Percentiles rank a stretch among this genome's conserved stretches.
These are phyloP conservation scores for Citrullus colocynthis DNA, from an alignment of 306 rosid species.

Conservation along the genomic window DNA sequence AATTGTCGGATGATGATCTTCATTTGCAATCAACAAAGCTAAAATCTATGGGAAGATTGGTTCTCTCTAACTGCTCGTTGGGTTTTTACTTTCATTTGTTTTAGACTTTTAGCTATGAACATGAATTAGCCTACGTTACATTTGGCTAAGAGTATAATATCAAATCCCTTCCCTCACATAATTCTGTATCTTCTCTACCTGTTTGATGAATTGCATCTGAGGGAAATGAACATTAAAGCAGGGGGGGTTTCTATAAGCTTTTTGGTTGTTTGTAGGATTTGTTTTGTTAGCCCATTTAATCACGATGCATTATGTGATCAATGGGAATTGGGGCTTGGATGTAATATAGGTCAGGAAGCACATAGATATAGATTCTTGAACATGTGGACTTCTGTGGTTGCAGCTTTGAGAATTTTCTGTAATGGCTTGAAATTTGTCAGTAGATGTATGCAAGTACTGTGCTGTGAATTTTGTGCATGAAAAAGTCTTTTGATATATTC, in stretches of 20 bases:
- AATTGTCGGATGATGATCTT: background rate
- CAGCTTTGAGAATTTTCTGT: background rate
- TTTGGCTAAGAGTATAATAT: background rate
- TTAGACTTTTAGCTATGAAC: background rate
- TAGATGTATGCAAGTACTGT: background rate
- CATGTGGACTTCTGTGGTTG: background rate
- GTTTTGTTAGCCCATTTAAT: background rate
- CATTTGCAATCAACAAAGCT: background rate
- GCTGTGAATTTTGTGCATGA: background rate
- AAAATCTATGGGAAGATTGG: background rate
- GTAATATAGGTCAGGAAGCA: background rate
- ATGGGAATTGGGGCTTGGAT: background rate
- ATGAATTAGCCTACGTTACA: background rate
- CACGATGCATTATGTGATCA: too few relatives aligned
- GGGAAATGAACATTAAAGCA: background rate
- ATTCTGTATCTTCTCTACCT: background rate
- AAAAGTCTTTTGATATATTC: background rate
- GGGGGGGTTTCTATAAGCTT: background rate
- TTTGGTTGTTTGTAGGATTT: background rate
- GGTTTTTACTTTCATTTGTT: background rate
- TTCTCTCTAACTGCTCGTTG: background rate
- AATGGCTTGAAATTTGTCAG: background rate
- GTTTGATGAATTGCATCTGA: slow-evolving; percentile 1
- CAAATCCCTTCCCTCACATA: background rate
- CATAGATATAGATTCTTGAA: background rate